Conservation (phyloP, 1,139 yeast species). For the Eremothecium coryli region DNA sequence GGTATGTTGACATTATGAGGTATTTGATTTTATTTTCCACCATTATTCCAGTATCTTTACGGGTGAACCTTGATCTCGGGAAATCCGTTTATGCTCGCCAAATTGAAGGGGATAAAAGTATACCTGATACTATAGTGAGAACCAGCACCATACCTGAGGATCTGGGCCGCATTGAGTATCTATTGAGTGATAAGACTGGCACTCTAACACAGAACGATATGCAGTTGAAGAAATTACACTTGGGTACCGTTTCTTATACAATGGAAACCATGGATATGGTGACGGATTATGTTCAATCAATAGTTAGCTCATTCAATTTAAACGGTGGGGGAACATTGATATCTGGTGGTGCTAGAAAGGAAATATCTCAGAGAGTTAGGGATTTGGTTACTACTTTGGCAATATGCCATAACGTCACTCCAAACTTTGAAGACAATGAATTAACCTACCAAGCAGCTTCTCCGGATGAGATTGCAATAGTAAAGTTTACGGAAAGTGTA, state of each 20-base stretch:
- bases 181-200: conserved; percentile 92
- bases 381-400: conserved; percentile 78
- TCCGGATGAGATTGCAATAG: conserved; percentile 97
- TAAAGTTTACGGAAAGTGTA: conserved; percentile 77
- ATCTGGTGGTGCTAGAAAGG: conserved; percentile 41
- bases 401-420: conserved; percentile 92
- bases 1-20: conserved; percentile 88
- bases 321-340: background rate
- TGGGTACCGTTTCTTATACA: conserved; percentile 87
- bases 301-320: conserved; percentile 13
- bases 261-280: conserved; percentile 90
- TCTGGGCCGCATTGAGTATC: conserved; percentile 87
- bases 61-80: conserved; percentile 92
- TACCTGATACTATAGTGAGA: conserved; percentile 83
- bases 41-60: conserved; percentile 87
- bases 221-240: conserved; percentile 88
- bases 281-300: conserved; percentile 47
- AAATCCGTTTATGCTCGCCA: conserved; percentile 94
- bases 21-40: conserved; percentile 87
- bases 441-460: conserved; percentile 93
- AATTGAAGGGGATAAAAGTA: conserved; percentile 75
- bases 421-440: conserved; percentile 59
- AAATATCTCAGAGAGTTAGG: conserved; percentile 64
- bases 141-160: conserved; percentile 98
- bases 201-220: conserved; percentile 96